Evolutionary conservation across 2,329 filamentous ascomycete species (phyloP).

Genomic region (Pseudopyrenochaeta lycopersici): DNA sequence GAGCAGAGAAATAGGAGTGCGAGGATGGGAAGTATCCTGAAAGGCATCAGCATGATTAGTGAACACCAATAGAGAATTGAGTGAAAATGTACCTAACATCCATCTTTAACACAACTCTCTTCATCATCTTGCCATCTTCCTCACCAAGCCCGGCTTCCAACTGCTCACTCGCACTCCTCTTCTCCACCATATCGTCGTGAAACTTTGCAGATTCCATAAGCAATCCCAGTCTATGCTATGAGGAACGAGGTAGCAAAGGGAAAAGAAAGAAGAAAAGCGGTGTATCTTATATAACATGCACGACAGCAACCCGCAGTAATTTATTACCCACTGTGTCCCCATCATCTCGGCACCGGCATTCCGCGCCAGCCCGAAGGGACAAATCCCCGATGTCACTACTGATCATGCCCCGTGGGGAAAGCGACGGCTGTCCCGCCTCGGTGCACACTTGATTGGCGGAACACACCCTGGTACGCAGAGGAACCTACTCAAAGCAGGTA

Average conservation of each 20-base stretch:
- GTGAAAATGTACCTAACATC: slow-evolving; percentile 59
- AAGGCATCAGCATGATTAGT: not conserved
- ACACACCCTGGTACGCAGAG: not conserved
- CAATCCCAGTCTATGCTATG: too few relatives aligned
- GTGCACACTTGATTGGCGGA: not conserved
- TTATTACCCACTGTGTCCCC: too few relatives aligned
- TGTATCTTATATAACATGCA: too few relatives aligned
- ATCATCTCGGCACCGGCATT: not conserved
- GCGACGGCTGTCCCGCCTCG: not conserved
- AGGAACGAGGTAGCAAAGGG: too few relatives aligned
- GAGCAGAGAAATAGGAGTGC: slow-evolving; percentile 72
- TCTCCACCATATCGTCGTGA: slow-evolving; percentile 38
- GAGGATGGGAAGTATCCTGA: slow-evolving; percentile 69
- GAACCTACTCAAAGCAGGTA: not conserved
- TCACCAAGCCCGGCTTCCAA: slow-evolving; percentile 25
- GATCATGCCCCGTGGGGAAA: slow-evolving; percentile 1
- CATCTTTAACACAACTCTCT: slow-evolving; percentile 61
- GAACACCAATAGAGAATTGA: not conserved
- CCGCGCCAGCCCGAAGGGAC: not conserved
- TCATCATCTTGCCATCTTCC: slow-evolving; percentile 17
- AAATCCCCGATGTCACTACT: not conserved
- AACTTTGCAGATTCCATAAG: slow-evolving; percentile 29
- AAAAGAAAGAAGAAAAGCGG: too few relatives aligned
- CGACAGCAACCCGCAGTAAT: too few relatives aligned
- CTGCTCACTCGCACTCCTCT: slow-evolving; percentile 16